Evolutionary conservation across 495 filamentous ascomycete genomes (phyloP).

Genomic region (Penicillium subrubescens): DNA sequence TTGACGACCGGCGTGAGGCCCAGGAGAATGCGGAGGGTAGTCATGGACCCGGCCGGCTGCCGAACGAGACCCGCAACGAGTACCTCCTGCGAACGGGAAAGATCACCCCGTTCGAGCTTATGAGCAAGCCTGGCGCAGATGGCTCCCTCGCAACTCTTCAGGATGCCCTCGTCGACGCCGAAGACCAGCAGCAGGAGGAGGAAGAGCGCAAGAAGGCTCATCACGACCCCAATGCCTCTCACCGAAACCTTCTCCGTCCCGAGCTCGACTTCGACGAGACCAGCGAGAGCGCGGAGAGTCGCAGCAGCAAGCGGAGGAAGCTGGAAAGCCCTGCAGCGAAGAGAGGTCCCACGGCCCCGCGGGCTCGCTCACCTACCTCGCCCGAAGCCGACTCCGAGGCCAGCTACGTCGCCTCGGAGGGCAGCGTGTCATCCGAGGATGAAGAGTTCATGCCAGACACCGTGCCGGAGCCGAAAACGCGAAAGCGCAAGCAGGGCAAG

Average conservation of each 20-base stretch:
- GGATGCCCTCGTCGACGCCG: constrained; percentile 75
- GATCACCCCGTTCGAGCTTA: constrained; percentile 89
- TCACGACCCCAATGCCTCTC: constrained; percentile 59
- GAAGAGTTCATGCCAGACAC: constrained; percentile 41
- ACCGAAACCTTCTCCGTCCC: constrained; percentile 78
- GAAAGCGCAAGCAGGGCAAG: constrained; percentile 45
- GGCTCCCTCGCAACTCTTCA: constrained; percentile 64
- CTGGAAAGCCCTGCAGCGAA: constrained; percentile 19
- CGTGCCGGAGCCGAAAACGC: constrained; percentile 30
- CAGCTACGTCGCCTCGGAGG: constrained; percentile 41
- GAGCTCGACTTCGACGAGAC: constrained; percentile 66
- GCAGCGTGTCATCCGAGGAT: constrained; percentile 34
- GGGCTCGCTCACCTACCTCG: constrained; percentile 31
- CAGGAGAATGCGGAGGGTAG: constrained; percentile 44
- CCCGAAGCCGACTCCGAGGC: constrained; percentile 46
- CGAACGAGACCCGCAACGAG: constrained; percentile 80
- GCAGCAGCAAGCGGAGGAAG: constrained; percentile 45
- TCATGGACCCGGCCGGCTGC: constrained; percentile 57
- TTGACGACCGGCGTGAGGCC: constrained; percentile 66
- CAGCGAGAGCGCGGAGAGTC: constrained; percentile 32
- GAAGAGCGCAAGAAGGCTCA: constrained; percentile 50
- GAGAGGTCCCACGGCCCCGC: constrained; percentile 8
- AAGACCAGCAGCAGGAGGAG: constrained; percentile 64
- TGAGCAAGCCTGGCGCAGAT: constrained; percentile 55
- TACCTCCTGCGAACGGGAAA: constrained; percentile 95